Evolutionary conservation across 257 asterid genomes (phyloP), one percentile per base, ranked within the genome.

Genomic region (Salvia hispanica): DNA sequence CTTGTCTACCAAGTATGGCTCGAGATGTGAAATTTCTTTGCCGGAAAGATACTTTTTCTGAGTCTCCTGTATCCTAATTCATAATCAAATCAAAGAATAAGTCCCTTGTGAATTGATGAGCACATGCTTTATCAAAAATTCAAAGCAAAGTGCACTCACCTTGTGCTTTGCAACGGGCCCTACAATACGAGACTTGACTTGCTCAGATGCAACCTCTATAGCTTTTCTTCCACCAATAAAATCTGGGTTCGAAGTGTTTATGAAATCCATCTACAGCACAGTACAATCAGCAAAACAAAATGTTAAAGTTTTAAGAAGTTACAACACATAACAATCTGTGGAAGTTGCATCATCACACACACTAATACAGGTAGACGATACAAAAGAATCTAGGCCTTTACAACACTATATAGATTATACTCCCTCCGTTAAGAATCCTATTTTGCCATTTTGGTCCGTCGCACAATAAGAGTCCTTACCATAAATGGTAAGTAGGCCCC

Each of bases 141-240:
- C 42, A 55, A 34, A 64, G 62, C 62, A 15, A 58, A 62, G 43
- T 50, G 61, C n/a, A 67, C 25, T 45, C 72, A 89, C 98, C 91
- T 84, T 89, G 74, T 79, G 87, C 76, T 79, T 82, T 6, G 84
- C 72, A 73, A 72, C 21, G 44, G 95, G 70, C 11, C 80, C 75
- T 50, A 84, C 50, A 64, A 74, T 59, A 76, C 79, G 79, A 50
- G 91, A 81, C 82, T 81, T 87, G 69, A 73, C 55, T 78, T 81
- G 92, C 53, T 87, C 91, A 42, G 64, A 40, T 40, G 96, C 98
- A 64, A 66, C 74, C 83, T 89, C 98, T 42, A 89, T 71, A 67
- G 98, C 98, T 83, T 83, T 89, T 78, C 84, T 84, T 62, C 98
- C 98, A 58, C 98, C 96, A 76, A 92, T 59, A 71, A 92, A 92